Base-by-base conservation (phyloP, 768 basidiomycete genomes). In the Rhodotorula toruloides region DNA sequence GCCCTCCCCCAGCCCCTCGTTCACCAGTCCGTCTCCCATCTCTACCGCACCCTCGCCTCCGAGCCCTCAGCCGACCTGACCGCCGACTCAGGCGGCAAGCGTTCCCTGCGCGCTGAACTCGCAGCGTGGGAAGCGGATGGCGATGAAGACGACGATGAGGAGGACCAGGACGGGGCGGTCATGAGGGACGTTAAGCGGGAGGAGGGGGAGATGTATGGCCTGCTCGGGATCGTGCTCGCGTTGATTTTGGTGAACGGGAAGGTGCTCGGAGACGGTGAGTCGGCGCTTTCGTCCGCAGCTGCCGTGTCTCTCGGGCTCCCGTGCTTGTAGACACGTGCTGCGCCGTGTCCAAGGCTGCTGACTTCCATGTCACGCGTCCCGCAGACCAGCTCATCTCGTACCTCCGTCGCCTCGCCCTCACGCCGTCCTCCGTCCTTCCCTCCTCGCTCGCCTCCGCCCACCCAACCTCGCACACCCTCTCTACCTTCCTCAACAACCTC, bases 191-290 rank as follows among this genome's bases (percentile, higher is more conserved):
- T 88, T 86, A 86, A 83, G 65, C 80, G 79, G 58, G 75, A 19
- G 85, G 82, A 92, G 68, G 79, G 90, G 2, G 86, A 69, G 1
- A 40, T 77, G 4, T 75, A 88, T 31, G 93, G 91, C 13, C 77
- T 96, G 9, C 81, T 92, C 21, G 87, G 90, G 61, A 84, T 90
- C 22, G 82, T 98, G 43, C 83, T 97, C 16, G 85, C 87, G 0
- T 79, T 96, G 31, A 85, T 98, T 53, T 81, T 98, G n/a, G 87
- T 87, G 49, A 86, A 84, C 69, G 90, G 90, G 50, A 80, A 87
- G 16, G 82, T 84, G 21, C 80, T 96, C 25, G 80, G 81, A 34
- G 91, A 96, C 73, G 77, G 92, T 92, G 73, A 72, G 86, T 80
- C 9, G 36, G 17, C n/a, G 27, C n/a, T n/a, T n/a, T n/a, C n/a